These are phyloP conservation scores for Cornus controversa DNA, from an alignment of 148 eudicot genomes.

Conservation along the genomic window DNA sequence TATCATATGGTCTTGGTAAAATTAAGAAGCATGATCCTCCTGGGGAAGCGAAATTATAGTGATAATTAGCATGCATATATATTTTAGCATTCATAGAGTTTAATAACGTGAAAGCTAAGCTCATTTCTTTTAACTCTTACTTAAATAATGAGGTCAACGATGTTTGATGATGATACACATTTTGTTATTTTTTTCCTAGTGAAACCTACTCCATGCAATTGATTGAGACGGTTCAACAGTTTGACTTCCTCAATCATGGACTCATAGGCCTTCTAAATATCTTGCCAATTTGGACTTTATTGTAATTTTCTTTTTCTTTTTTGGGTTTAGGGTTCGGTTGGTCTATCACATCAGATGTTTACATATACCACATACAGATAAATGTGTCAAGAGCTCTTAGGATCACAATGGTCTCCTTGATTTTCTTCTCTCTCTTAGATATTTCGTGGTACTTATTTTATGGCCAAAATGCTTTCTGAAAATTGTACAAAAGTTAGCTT, in stretches of 20 bases:
- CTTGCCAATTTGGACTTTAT: neutral
- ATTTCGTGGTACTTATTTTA: too few relatives aligned
- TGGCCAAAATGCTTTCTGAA: too few relatives aligned
- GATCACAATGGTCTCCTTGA: too few relatives aligned
- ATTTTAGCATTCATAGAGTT: neutral
- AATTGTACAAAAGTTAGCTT: too few relatives aligned
- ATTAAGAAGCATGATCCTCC: neutral
- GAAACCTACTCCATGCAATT: neutral
- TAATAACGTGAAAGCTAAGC: neutral
- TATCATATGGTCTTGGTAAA: too few relatives aligned
- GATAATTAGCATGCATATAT: neutral
- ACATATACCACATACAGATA: too few relatives aligned
- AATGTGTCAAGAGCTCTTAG: too few relatives aligned
- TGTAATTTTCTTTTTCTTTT: too few relatives aligned
- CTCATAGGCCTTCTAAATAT: neutral
- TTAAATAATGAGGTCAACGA: neutral
- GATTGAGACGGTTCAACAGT: neutral
- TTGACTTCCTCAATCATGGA: neutral
- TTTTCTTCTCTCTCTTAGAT: too few relatives aligned
- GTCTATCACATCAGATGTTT: too few relatives aligned
- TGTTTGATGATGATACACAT: neutral
- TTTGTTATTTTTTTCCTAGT: neutral
- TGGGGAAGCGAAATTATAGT: neutral
- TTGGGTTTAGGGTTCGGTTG: too few relatives aligned
- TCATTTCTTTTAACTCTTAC: neutral